These are phyloP conservation scores for Lactarius akahatsu DNA, from an alignment of 768 basidiomycete genomes.

Conservation along the genomic window DNA sequence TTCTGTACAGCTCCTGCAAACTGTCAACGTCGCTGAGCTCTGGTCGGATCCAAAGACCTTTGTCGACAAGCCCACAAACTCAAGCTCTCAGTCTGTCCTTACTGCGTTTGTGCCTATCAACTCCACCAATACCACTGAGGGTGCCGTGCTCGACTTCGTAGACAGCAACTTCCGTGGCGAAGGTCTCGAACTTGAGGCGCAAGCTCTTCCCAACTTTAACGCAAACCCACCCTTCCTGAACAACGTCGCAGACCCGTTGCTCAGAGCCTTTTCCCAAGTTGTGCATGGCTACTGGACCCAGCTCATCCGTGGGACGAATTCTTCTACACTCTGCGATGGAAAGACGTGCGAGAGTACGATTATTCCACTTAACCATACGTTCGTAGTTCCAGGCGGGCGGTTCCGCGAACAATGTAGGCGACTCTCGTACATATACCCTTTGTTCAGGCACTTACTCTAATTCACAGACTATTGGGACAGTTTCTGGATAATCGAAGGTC, in stretches of 20 bases:
- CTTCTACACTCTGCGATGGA: constrained; percentile 58
- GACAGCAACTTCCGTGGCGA: constrained; percentile 79
- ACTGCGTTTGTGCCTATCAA: constrained; percentile 57
- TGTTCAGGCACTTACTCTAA: neutral
- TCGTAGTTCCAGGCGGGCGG: constrained; percentile 84
- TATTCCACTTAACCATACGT: constrained; percentile 88
- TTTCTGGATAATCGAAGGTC: constrained; percentile 85
- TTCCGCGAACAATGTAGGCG: constrained; percentile 82
- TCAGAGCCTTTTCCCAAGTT: constrained; percentile 69
- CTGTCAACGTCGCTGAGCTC: constrained; percentile 73
- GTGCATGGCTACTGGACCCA: constrained; percentile 86
- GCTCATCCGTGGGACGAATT: constrained; percentile 74
- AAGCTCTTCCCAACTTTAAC: constrained; percentile 61
- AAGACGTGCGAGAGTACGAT: constrained; percentile 75
- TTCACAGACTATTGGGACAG: constrained; percentile 59
- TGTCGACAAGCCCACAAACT: constrained; percentile 84
- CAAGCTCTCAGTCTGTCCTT: constrained; percentile 62
- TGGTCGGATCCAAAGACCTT: constrained; percentile 86
- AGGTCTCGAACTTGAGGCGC: constrained; percentile 74
- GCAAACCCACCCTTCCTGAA: constrained; percentile 63
- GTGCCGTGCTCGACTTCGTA: constrained; percentile 65
- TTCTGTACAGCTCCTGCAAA: constrained; percentile 66
- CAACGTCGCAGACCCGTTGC: constrained; percentile 66
- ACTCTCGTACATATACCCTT: constrained; percentile 17
- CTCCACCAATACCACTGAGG: constrained; percentile 53